phyloP scores from a whole-genome alignment of 148 eudicot genomes.

The Bassia scoparia region DNA sequence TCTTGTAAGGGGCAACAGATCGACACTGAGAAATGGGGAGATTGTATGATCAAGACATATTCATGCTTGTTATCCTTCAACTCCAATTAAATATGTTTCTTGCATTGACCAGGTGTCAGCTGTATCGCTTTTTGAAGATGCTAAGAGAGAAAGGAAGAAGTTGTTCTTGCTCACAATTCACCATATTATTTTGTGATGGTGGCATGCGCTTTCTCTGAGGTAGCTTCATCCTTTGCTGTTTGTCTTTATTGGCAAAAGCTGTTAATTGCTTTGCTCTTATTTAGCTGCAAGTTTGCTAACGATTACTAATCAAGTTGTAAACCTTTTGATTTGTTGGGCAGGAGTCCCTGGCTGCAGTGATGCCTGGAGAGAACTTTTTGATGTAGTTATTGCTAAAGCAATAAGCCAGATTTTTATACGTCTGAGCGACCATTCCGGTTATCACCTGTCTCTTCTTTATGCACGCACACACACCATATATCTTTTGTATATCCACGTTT shows the following conservation, averaged over 20 bases:
- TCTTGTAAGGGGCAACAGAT: too few relatives aligned
- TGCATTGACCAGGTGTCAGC: conserved; percentile 49
- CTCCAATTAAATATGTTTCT: background rate
- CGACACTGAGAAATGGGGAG: too few relatives aligned
- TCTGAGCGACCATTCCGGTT: conserved; percentile 98
- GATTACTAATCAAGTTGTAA: background rate
- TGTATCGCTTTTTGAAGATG: conserved; percentile 68
- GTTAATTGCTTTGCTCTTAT: background rate
- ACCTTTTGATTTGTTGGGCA: conserved; percentile 31
- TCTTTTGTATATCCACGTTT: background rate
- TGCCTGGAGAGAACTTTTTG: conserved; percentile 97
- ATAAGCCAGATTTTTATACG: conserved; percentile 92
- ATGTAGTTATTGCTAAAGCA: conserved; percentile 99
- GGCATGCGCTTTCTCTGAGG: conserved; percentile 97
- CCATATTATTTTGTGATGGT: conserved; percentile 98
- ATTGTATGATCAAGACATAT: background rate
- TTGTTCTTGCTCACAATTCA: conserved; percentile 96
- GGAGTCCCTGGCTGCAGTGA: conserved; percentile 74
- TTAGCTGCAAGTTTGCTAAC: background rate
- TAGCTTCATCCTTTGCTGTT: conserved; percentile 20
- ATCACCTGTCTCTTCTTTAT: conserved; percentile 19
- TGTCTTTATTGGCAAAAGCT: background rate
- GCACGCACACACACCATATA: background rate
- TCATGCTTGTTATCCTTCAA: conserved; percentile 3
- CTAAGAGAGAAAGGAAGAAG: conserved; percentile 91